A percentile compares a stretch with the other conserved stretches of the same genome.
Evolutionary conservation across 257 asterid genomes (phyloP).

Genomic region (Jacaranda copaia): DNA sequence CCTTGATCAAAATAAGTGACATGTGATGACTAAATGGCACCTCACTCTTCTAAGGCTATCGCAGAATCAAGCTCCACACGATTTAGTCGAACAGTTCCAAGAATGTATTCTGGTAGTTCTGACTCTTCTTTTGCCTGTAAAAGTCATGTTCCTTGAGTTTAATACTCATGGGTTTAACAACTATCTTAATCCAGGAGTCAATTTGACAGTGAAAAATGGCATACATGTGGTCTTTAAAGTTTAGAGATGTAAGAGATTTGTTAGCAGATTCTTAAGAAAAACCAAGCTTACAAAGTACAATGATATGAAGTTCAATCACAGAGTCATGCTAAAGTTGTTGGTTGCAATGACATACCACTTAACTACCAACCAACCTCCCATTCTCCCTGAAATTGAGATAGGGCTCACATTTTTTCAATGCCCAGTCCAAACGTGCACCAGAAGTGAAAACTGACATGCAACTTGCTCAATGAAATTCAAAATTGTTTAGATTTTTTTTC

Average conservation of each 20-base stretch:
- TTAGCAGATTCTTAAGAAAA: background rate
- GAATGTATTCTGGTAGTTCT: conserved; percentile 94
- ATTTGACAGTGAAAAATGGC: background rate
- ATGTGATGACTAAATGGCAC: conserved; percentile 25
- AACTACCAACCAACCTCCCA: background rate
- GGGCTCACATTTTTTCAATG: too few species aligned
- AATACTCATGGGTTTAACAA: background rate
- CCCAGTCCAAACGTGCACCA: too few species aligned
- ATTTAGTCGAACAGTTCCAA: conserved; percentile 89
- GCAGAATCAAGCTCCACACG: conserved; percentile 83
- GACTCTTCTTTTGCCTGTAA: conserved; percentile 83
- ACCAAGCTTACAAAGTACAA: background rate
- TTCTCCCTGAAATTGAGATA: background rate
- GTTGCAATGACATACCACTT: too few species aligned
- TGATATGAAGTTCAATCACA: background rate
- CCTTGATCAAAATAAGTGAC: conserved; percentile 19
- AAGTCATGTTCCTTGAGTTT: background rate
- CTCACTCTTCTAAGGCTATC: conserved; percentile 63
- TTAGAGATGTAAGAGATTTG: background rate
- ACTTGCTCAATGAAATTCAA: too few species aligned
- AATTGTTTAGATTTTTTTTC: too few species aligned
- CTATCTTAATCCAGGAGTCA: background rate
- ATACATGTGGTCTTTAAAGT: background rate
- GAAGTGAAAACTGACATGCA: too few species aligned
- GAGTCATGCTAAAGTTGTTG: background rate